Percentiles rank a stretch among this genome's conserved stretches.
Conservation (phyloP, 78 protist genomes). For the Paulinella micropora region DNA sequence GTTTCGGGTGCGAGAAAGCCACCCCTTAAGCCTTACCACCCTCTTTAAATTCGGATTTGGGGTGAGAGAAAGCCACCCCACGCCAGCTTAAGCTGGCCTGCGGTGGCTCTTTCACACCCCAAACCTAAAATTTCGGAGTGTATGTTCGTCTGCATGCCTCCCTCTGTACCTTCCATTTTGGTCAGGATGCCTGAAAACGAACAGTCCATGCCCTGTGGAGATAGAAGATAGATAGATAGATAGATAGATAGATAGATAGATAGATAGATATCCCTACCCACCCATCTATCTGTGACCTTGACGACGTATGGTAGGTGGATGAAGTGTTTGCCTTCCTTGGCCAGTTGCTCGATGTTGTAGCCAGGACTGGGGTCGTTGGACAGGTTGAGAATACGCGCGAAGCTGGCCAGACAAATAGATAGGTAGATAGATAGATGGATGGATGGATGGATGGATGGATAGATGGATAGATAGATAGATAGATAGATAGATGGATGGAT, state of each 20-base stretch:
- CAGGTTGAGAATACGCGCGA: constrained; percentile 57
- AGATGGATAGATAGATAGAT: background rate
- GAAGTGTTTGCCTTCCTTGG: constrained; percentile 32
- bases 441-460: background rate
- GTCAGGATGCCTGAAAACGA: constrained; percentile 79
- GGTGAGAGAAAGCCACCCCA: too few species aligned
- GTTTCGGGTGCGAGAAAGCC: constrained; percentile 45
- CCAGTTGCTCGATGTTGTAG: constrained; percentile 92
- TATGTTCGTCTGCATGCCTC: background rate
- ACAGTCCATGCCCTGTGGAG: constrained; percentile 75
- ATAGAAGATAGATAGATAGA: background rate
- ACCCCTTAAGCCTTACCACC: constrained; percentile 41
- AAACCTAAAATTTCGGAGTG: too few species aligned
- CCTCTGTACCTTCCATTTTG: constrained; percentile 34
- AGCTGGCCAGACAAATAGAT: constrained; percentile 41
- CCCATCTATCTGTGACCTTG: constrained; percentile 29
- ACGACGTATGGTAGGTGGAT: constrained; percentile 83
- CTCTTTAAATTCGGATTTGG: too few species aligned
- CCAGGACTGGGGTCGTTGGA: constrained; percentile 96
- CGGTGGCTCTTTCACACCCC: too few species aligned
- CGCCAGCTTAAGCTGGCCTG: too few species aligned
- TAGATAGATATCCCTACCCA: background rate
- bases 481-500: background rate
- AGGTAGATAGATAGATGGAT: background rate
- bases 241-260: background rate